Percentiles rank a stretch among this genome's conserved stretches.
Conservation (phyloP, 805 yeast genomes). For the Candida qinlingensis region DNA sequence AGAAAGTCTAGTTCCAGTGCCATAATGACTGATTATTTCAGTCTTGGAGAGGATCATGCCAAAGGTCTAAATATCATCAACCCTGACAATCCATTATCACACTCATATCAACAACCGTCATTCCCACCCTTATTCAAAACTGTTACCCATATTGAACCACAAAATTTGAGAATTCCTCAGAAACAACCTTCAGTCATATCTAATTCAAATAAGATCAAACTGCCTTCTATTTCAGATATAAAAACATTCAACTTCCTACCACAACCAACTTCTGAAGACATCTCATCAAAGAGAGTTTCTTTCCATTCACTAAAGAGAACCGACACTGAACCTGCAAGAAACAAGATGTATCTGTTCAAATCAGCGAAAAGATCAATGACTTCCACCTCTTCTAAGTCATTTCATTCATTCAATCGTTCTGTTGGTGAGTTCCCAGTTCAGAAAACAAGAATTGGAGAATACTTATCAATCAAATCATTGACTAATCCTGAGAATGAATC, state of each 20-base stretch:
- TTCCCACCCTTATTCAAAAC: neutral
- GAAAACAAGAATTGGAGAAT: too few relatives aligned
- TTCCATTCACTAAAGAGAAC: neutral
- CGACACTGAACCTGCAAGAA: neutral
- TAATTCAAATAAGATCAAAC: conserved; percentile 1
- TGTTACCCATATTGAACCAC: neutral
- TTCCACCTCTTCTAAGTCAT: neutral
- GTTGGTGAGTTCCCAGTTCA: too few relatives aligned
- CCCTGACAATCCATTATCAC: neutral
- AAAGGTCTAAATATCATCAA: neutral
- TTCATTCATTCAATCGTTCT: too few relatives aligned
- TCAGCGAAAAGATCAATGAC: neutral
- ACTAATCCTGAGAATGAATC: neutral
- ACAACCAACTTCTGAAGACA: neutral
- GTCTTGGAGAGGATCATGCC: neutral
- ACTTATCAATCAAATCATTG: neutral
- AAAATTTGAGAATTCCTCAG: neutral
- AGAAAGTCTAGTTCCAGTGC: neutral
- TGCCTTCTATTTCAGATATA: conserved; percentile 10
- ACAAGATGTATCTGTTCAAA: neutral
- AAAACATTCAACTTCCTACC: conserved; percentile 3
- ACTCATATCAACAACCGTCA: too few relatives aligned
- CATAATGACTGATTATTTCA: neutral
- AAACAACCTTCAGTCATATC: neutral
- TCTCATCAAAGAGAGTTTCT: neutral